A percentile compares a stretch with the other conserved stretches of the same genome.
These are phyloP conservation scores for Cucurbita argyrosperma DNA, from an alignment of 306 rosid genomes.

Conservation along the genomic window DNA sequence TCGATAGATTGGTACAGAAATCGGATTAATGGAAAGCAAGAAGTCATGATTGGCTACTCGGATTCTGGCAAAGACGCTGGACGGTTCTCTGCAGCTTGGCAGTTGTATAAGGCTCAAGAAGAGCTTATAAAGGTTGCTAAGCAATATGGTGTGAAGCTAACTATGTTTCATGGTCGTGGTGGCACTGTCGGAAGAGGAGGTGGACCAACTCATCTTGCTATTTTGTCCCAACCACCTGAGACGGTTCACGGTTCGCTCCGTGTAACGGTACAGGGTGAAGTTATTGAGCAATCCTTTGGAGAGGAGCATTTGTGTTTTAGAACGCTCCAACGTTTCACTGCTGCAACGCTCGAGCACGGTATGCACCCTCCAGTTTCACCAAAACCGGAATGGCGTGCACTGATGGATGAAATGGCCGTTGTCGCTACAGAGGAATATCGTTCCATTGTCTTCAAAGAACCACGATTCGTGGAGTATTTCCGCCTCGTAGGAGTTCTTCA, in stretches of 20 bases:
- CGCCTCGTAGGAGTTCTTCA: conserved; percentile 59
- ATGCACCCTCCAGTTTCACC: conserved; percentile 69
- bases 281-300: conserved; percentile 87
- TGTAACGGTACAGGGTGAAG: conserved; percentile 96
- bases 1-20: conserved; percentile 76
- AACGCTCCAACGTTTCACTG: conserved; percentile 88
- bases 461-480: conserved; percentile 87
- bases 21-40: conserved; percentile 80
- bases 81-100: conserved; percentile 95
- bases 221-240: conserved; percentile 91
- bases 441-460: conserved; percentile 77
- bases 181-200: conserved; percentile 99
- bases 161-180: conserved; percentile 98
- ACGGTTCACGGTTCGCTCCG: conserved; percentile 94
- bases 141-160: conserved; percentile 71
- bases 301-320: conserved; percentile 89
- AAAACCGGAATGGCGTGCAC: conserved; percentile 83
- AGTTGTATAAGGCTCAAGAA: conserved; percentile 91
- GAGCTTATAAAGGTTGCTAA: conserved; percentile 83
- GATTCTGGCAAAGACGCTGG: conserved; percentile 99
- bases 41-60: conserved; percentile 96
- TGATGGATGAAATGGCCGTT: conserved; percentile 87
- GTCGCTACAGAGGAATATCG: conserved; percentile 90
- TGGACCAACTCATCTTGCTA: conserved; percentile 97
- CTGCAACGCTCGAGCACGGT: conserved; percentile 91